A percentile compares a stretch with the other conserved stretches of the same genome.
These are phyloP conservation scores for Begonia loranthoides DNA, from an alignment of 306 rosid genomes.

Conservation along the genomic window DNA sequence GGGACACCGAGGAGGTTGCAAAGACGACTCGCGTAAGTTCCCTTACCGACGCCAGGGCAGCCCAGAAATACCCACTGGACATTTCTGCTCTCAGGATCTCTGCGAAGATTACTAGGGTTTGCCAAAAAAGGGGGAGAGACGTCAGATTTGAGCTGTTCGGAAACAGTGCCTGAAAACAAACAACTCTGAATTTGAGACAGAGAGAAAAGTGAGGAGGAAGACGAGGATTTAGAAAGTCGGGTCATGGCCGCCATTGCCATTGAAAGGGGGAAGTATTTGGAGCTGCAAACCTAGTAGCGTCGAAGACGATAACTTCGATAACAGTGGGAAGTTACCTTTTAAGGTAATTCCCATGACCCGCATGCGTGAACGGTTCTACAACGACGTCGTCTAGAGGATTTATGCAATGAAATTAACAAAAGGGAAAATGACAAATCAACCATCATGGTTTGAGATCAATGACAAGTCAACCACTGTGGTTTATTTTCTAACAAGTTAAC, in stretches of 20 bases:
- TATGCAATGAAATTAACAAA: too few species aligned
- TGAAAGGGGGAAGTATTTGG: conserved; percentile 7
- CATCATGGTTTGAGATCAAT: too few species aligned
- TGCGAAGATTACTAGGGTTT: conserved; percentile 15
- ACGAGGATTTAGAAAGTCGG: conserved; percentile 39
- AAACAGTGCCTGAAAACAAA: conserved; percentile 22
- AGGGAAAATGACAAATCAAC: too few species aligned
- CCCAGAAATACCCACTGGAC: conserved; percentile 89
- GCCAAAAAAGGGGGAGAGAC: conserved; percentile 19
- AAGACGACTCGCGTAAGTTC: conserved; percentile 82
- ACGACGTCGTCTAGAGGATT: too few species aligned
- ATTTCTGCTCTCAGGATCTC: conserved; percentile 33
- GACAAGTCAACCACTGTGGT: too few species aligned
- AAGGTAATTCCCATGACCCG: too few species aligned
- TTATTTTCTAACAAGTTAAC: too few species aligned
- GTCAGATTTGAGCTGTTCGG: conserved; percentile 18
- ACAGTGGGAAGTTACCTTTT: conserved; percentile 6
- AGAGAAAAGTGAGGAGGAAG: conserved; percentile 12
- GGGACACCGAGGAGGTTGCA: conserved; percentile 70
- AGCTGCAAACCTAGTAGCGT: not conserved
- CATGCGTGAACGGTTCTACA: too few species aligned
- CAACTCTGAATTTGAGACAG: conserved; percentile 16
- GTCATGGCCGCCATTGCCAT: conserved; percentile 83
- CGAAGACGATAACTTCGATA: not conserved
- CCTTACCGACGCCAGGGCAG: conserved; percentile 93